These are phyloP conservation scores for Aureobasidium sp. DNA, from an alignment of 2,329 filamentous ascomycete species.

Conservation along the genomic window DNA sequence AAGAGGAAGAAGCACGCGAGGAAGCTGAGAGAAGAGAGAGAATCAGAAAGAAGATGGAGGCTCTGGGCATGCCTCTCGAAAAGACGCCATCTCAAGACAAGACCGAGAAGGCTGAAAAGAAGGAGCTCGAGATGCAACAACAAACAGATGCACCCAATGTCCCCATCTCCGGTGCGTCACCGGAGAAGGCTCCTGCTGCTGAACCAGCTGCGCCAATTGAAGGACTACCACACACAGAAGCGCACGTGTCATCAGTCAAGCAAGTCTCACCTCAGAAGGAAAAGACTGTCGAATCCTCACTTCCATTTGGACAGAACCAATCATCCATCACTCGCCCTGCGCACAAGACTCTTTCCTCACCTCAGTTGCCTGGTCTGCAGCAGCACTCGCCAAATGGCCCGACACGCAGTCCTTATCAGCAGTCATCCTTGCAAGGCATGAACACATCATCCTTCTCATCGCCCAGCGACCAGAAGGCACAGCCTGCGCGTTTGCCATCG, in stretches of 20 bases:
- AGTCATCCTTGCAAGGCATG: constrained; percentile 7
- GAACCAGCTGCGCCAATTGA: constrained; percentile 18
- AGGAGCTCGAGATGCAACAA: constrained; percentile 4
- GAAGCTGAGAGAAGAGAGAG: constrained; percentile 66
- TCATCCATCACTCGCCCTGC: constrained; percentile 27
- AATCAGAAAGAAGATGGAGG: constrained; percentile 64
- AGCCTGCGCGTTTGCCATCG: constrained; percentile 23
- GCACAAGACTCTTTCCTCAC: constrained; percentile 1
- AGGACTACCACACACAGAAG: constrained; percentile 11
- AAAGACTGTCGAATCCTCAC: constrained; percentile 3
- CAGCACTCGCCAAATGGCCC: constrained; percentile 8
- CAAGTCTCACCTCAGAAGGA: constrained; percentile 12
- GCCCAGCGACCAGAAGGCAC: constrained; percentile 30
- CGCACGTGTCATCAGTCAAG: constrained; percentile 18
- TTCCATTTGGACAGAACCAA: constrained; percentile 38
- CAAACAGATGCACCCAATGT: background rate
- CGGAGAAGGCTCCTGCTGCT: constrained; percentile 17
- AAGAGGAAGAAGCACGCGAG: constrained; percentile 63
- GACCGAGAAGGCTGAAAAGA: constrained; percentile 14
- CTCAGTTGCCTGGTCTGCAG: constrained; percentile 13
- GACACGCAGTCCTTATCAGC: constrained; percentile 13
- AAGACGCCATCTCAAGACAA: constrained; percentile 16
- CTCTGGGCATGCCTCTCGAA: constrained; percentile 52
- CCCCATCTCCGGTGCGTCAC: constrained; percentile 15
- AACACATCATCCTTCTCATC: constrained; percentile 44